phyloP scores from a whole-genome alignment of 2,329 filamentous ascomycete genomes.

The Apiospora hydei region DNA sequence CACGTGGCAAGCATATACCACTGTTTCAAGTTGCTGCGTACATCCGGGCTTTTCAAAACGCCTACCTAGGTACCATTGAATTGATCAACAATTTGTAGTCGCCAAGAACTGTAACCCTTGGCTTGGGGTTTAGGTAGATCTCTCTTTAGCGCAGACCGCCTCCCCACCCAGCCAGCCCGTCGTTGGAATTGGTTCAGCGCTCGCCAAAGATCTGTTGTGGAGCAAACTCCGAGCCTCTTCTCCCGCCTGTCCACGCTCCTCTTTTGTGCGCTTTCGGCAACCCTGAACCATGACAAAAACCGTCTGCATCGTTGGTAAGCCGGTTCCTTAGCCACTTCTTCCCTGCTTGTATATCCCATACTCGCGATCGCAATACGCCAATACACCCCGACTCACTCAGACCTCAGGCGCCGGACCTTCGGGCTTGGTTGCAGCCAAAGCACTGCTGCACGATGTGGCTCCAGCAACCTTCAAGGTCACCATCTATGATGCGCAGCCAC shows the following conservation, averaged over 20 bases:
- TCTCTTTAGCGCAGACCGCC: background rate
- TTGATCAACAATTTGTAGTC: too few species aligned
- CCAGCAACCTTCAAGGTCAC: constrained; percentile 68
- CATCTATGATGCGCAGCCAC: constrained; percentile 70
- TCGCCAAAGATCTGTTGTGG: background rate
- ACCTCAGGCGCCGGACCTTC: constrained; percentile 70
- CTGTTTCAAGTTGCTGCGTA: background rate
- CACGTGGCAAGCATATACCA: background rate
- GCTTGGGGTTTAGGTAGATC: background rate
- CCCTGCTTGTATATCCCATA: background rate
- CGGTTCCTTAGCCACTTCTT: background rate
- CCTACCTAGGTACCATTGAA: too few species aligned
- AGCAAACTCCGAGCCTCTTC: constrained; percentile 22
- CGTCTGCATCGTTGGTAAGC: constrained; percentile 60
- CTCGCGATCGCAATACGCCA: background rate
- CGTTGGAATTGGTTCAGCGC: background rate
- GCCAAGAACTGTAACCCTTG: background rate
- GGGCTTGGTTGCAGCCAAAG: constrained; percentile 75
- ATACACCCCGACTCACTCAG: constrained; percentile 26
- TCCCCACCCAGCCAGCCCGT: background rate
- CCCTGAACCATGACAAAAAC: constrained; percentile 49
- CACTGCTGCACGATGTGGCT: constrained; percentile 67
- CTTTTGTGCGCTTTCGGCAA: constrained; percentile 24
- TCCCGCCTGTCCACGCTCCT: constrained; percentile 5
- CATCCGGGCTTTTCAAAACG: background rate